Base-by-base conservation (phyloP, 2,329 filamentous ascomycete species). In the Colletotrichum somersetense region DNA sequence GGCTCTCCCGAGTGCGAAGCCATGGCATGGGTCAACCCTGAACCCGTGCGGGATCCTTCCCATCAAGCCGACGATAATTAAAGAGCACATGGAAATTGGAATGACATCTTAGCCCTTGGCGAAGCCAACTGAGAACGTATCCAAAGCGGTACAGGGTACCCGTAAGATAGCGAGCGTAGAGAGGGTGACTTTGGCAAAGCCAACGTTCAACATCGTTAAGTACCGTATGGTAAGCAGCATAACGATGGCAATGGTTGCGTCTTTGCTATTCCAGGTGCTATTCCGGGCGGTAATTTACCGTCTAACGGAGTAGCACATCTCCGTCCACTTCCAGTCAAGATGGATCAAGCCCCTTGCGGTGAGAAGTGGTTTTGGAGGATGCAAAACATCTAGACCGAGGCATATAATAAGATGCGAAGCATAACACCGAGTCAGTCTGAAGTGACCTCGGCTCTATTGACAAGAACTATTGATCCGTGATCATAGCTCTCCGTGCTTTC, bases 1-100 rank as follows among this genome's bases (percentile, higher is more conserved):
- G 44, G 30, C n/a, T 38, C 20, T 71, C 30, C 69, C 65, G 65
- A 59, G 52, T 68, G 58, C 69, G 65, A 68, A 8, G 52, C 57
- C 44, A 59, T 46, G 57, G 30, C 68, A 40, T 56, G 55, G 57
- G 42, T 44, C 26, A 46, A 35, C 64, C 64, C 57, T 50, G 53
- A 63, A 53, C 52, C 42, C 52, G 38, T 40, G 18, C 65, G 64
- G 68, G 52, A 58, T 55, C 44, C 65, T 38, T 46, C 67, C 38
- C 30, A 40, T 30, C 40, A 71, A 58, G 48, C 52, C 65, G 57
- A 67, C 20, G 55, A 62, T 62, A 46, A 55, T 14, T 55, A 14
- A 33, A 26, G 57, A 30, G 8, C 50, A 18, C 48, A 40, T 30
- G 18, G 30, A 30, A 30, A 30, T 30, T 30, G 30, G 46, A 20